These are phyloP conservation scores for Cyclostephanos invisitatus DNA, from an alignment of 108 stramenopile species.

Conservation along the genomic window DNA sequence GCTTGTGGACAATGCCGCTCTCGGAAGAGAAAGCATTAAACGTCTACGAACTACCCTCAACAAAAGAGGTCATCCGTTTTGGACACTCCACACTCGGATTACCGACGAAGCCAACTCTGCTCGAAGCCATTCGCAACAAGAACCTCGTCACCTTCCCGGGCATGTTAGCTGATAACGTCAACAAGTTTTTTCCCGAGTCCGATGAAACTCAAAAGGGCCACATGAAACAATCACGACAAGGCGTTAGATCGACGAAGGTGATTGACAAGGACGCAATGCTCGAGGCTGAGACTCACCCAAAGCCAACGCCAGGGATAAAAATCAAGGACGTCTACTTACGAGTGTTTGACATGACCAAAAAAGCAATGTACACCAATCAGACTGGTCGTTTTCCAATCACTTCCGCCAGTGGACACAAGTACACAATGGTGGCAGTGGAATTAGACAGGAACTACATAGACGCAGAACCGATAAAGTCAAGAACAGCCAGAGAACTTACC, in stretches of 20 bases:
- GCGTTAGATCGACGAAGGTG: neutral
- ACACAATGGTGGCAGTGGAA: slow-evolving; percentile 3
- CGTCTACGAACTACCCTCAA: slow-evolving; percentile 8
- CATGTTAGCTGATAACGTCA: neutral
- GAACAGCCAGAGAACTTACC: neutral
- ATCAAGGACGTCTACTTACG: too few species aligned
- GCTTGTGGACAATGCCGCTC: neutral
- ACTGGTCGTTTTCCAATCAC: neutral
- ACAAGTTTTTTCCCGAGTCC: neutral
- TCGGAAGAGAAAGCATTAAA: neutral
- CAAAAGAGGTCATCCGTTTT: neutral
- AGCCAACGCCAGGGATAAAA: too few species aligned
- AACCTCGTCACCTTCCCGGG: slow-evolving; percentile 1
- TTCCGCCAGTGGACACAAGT: slow-evolving; percentile 11
- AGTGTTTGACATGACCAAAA: neutral
- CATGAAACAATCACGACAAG: slow-evolving; percentile 1
- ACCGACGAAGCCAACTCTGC: neutral
- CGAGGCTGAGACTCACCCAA: too few species aligned
- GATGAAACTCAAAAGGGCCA: neutral
- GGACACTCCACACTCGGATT: slow-evolving; percentile 6
- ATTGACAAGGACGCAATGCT: slow-evolving; percentile 3
- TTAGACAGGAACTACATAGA: neutral
- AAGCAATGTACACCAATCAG: slow-evolving; percentile 20
- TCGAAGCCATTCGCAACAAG: neutral
- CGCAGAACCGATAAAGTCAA: slow-evolving; percentile 8